Evolutionary conservation across 257 asterid genomes (phyloP).

Genomic region (Scutellaria barbata): DNA sequence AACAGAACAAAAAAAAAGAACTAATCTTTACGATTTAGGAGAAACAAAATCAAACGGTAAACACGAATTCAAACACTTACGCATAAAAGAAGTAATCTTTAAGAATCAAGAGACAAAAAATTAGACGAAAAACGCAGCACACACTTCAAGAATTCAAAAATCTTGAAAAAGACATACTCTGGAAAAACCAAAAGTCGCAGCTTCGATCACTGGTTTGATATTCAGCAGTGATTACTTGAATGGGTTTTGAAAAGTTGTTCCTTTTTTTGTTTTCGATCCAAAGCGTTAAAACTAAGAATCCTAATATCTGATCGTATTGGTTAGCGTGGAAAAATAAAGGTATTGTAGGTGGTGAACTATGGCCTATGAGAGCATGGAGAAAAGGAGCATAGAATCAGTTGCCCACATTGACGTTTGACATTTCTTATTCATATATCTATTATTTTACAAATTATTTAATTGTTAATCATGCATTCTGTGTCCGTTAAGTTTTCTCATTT

Average conservation of each 20-base stretch:
- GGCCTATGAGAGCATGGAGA: neutral
- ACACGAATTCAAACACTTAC: neutral
- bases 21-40: neutral
- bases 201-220: constrained; percentile 28
- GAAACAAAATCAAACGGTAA: neutral
- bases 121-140: constrained; percentile 23
- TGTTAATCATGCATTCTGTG: too few species aligned
- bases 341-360: constrained; percentile 41
- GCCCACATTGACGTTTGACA: neutral
- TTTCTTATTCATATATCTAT: too few species aligned
- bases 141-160: constrained; percentile 31
- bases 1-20: neutral
- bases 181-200: constrained; percentile 27
- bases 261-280: constrained; percentile 5
- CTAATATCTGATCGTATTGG: constrained; percentile 26
- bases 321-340: constrained; percentile 31
- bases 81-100: neutral
- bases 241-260: neutral
- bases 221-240: constrained; percentile 9
- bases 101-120: constrained; percentile 26
- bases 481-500: too few species aligned
- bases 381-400: too few species aligned
- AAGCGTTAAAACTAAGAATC: constrained; percentile 34
- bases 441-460: neutral
- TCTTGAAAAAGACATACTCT: constrained; percentile 28